Evolutionary conservation across 2,329 filamentous ascomycete species (phyloP).

Genomic region (Achaetomium macrosporum): DNA sequence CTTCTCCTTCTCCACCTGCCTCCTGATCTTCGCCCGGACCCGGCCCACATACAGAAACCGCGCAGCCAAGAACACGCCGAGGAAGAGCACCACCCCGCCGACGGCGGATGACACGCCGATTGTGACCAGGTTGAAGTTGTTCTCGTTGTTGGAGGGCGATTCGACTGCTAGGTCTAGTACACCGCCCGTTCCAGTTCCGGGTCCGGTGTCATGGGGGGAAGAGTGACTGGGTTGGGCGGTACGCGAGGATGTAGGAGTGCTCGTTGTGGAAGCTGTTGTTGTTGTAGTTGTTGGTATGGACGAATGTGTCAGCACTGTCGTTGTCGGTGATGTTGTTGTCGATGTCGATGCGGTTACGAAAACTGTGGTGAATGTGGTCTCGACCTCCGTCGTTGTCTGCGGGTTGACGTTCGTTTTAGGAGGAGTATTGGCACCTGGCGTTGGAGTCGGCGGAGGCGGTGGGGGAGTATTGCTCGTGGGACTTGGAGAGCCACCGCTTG

Average conservation of each 20-base stretch:
- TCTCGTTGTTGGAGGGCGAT: background rate
- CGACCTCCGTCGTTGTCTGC: background rate
- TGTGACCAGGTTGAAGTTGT: constrained; percentile 1
- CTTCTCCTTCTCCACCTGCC: background rate
- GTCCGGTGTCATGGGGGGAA: no score
- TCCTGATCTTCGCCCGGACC: background rate
- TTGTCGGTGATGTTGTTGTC: background rate
- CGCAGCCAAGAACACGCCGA: background rate
- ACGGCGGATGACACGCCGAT: constrained; percentile 3
- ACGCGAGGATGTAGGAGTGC: no score
- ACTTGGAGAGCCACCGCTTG: background rate
- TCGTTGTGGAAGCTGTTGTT: no score
- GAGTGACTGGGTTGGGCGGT: no score
- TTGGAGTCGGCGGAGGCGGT: background rate
- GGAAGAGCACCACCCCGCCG: constrained; percentile 4
- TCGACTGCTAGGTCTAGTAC: no score
- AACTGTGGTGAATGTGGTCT: no score
- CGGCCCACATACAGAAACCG: background rate
- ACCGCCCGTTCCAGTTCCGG: no score
- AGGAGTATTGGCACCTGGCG: background rate
- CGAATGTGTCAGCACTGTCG: no score
- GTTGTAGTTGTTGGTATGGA: background rate
- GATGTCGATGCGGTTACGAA: background rate
- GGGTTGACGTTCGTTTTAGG: background rate
- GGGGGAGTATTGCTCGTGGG: background rate